These are phyloP conservation scores for Taiwanofungus camphoratus DNA, from an alignment of 1,284 basidiomycete genomes.

Conservation along the genomic window DNA sequence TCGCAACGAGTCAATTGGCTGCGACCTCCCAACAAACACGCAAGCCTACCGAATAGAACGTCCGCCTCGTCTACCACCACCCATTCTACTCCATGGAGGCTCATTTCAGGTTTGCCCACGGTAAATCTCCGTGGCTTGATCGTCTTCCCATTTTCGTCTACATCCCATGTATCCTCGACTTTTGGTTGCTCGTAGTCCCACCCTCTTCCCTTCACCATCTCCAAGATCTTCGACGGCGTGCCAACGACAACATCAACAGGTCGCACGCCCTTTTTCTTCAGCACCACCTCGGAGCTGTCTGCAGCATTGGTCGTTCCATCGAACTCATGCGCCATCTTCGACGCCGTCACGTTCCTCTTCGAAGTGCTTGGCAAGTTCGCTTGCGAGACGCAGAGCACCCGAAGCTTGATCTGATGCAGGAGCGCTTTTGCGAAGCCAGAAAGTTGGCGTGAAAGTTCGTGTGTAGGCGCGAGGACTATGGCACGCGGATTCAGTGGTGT, in stretches of 20 bases:
- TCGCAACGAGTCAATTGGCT: neutral
- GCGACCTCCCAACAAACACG: conserved; percentile 18
- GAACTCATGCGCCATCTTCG: conserved; percentile 43
- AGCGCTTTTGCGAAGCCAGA: conserved; percentile 69
- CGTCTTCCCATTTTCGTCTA: conserved; percentile 21
- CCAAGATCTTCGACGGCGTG: conserved; percentile 72
- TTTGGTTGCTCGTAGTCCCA: conserved; percentile 50
- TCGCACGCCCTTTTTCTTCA: conserved; percentile 19
- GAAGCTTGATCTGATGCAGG: conserved; percentile 69
- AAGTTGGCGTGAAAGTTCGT: conserved; percentile 81
- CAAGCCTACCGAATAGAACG: conserved; percentile 66
- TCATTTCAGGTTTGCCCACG: conserved; percentile 46
- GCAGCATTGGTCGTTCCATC: conserved; percentile 19
- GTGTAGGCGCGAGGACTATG: conserved; percentile 79
- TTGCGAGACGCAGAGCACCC: conserved; percentile 64
- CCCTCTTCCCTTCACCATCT: conserved; percentile 59
- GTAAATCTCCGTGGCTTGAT: conserved; percentile 25
- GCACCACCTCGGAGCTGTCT: conserved; percentile 26
- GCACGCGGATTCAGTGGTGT: conserved; percentile 61
- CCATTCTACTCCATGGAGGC: conserved; percentile 71
- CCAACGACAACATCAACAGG: conserved; percentile 71
- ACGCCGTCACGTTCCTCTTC: conserved; percentile 34
- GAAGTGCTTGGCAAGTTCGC: conserved; percentile 43
- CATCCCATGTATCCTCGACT: conserved; percentile 15
- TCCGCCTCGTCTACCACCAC: conserved; percentile 87